phyloP scores from a whole-genome alignment of 139 green algal species.

The Tetradesmus obliquus region DNA sequence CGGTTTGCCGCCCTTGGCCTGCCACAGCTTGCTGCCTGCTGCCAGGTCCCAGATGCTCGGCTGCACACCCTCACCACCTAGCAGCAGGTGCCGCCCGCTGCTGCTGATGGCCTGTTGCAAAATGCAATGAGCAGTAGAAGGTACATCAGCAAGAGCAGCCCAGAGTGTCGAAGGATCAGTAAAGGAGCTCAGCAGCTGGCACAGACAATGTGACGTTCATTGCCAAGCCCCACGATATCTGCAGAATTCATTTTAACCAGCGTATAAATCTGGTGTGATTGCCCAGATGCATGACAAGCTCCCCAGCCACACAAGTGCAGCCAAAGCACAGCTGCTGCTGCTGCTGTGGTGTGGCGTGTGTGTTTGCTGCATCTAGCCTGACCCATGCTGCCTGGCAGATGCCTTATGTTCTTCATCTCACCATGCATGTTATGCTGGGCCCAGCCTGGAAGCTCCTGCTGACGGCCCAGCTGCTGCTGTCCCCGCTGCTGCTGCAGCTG shows the following conservation, averaged over 20 bases:
- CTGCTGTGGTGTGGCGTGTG: too few relatives aligned
- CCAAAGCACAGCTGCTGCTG: not conserved
- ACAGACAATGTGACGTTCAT: too few relatives aligned
- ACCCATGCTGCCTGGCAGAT: too few relatives aligned
- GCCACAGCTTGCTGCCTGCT: conserved; percentile 38
- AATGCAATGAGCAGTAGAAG: not conserved
- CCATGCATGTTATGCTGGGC: conserved; percentile 20
- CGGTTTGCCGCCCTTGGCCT: conserved; percentile 58
- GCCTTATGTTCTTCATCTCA: not conserved
- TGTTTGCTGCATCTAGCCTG: too few relatives aligned
- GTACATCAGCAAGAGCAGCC: too few relatives aligned
- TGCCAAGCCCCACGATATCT: too few relatives aligned
- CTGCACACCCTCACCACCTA: conserved; percentile 52
- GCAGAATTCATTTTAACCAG: too few relatives aligned
- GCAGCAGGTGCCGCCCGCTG: conserved; percentile 6
- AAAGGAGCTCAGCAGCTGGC: too few relatives aligned
- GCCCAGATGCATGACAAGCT: not conserved
- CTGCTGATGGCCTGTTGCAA: not conserved
- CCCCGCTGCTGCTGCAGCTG: conserved; percentile 7
- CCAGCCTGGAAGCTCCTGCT: conserved; percentile 18
- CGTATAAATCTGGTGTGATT: too few relatives aligned
- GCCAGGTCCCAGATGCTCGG: conserved; percentile 67
- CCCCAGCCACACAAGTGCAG: not conserved
- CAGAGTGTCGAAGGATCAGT: too few relatives aligned
- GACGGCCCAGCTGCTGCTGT: not conserved